phyloP scores from a whole-genome alignment of 2,329 filamentous ascomycete species.

The Trichoderma cornu-damae region DNA sequence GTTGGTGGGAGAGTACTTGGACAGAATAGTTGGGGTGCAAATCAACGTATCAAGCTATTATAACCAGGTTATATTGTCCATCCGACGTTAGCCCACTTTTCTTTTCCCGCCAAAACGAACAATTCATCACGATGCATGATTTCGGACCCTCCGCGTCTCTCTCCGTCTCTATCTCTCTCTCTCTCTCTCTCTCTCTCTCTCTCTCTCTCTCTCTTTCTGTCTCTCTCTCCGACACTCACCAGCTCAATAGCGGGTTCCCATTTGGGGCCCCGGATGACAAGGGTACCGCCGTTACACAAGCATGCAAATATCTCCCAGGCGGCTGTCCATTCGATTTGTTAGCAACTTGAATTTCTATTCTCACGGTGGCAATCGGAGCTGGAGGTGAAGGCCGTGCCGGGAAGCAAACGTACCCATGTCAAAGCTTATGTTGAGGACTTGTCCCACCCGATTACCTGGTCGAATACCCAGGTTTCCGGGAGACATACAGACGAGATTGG shows the following conservation, averaged over 20 bases:
- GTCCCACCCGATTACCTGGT: slow-evolving; percentile 48
- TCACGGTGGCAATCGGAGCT: slow-evolving; percentile 16
- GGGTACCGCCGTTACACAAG: slow-evolving; percentile 53
- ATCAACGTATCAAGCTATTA: slow-evolving; percentile 52
- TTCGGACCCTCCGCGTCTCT: neutral
- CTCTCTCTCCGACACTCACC: slow-evolving; percentile 29
- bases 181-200: too few relatives aligned
- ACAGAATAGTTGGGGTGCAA: slow-evolving; percentile 51
- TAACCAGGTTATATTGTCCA: neutral
- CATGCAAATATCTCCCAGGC: slow-evolving; percentile 57
- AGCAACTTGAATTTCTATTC: slow-evolving; percentile 8
- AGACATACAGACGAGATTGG: slow-evolving; percentile 47
- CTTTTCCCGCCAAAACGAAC: neutral
- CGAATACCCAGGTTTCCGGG: slow-evolving; percentile 49
- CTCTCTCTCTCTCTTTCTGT: too few relatives aligned
- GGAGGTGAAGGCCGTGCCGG: neutral
- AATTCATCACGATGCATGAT: neutral
- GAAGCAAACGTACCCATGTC: slow-evolving; percentile 49
- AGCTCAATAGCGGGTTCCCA: slow-evolving; percentile 45
- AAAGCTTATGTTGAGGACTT: slow-evolving; percentile 54
- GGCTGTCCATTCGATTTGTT: slow-evolving; percentile 34
- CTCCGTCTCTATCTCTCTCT: too few relatives aligned
- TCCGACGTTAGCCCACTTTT: neutral
- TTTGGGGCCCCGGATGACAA: slow-evolving; percentile 46
- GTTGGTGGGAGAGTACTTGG: slow-evolving; percentile 42